phyloP scores from a whole-genome alignment of 441 rosid species.

The Populus hybrid region DNA sequence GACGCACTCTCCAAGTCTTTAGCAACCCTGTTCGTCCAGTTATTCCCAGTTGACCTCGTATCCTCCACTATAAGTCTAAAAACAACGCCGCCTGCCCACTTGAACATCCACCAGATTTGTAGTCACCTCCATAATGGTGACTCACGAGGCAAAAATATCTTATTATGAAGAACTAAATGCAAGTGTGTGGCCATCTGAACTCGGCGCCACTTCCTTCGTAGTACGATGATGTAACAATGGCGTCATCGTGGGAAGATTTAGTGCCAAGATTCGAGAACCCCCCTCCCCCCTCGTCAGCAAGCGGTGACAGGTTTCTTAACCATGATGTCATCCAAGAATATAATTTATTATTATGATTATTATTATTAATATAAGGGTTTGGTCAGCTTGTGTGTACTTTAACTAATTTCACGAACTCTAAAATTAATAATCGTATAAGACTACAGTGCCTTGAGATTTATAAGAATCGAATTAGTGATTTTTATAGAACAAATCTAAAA shows the following conservation, averaged over 20 bases:
- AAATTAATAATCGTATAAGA: too few relatives aligned
- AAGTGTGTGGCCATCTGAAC: not conserved
- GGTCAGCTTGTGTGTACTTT: too few relatives aligned
- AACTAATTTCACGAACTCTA: not conserved
- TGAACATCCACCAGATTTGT: not conserved
- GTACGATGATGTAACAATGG: not conserved
- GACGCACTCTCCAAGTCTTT: not conserved
- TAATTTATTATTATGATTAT: too few relatives aligned
- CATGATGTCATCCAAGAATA: too few relatives aligned
- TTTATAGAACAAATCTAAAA: too few relatives aligned
- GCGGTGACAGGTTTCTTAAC: too few relatives aligned
- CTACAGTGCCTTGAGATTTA: too few relatives aligned
- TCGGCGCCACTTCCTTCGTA: not conserved
- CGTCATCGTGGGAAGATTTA: not conserved
- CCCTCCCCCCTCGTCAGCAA: too few relatives aligned
- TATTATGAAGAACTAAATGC: not conserved
- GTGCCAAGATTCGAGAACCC: too few relatives aligned
- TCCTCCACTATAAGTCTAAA: not conserved
- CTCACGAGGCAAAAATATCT: not conserved
- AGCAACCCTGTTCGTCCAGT: not conserved
- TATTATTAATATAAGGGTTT: too few relatives aligned
- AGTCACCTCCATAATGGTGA: not conserved
- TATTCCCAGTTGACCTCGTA: not conserved
- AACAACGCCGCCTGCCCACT: not conserved
- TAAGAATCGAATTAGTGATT: too few relatives aligned